Percentiles rank a stretch among this genome's conserved stretches.
Evolutionary conservation across 148 eudicot genomes (phyloP).

Genomic region (Rheum nobile): DNA sequence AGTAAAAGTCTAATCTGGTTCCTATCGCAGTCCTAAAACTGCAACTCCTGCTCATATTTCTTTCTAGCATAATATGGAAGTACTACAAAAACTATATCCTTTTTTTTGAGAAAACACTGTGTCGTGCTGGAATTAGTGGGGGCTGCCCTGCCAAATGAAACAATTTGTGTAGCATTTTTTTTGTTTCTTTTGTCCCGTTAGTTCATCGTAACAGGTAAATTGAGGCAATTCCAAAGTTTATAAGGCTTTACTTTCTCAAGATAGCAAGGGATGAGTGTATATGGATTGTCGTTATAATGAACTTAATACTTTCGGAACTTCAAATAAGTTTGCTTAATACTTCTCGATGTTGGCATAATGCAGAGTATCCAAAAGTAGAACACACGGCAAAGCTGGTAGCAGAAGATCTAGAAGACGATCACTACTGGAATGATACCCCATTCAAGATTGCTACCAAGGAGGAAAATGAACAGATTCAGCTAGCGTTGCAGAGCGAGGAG

Average conservation of each 20-base stretch:
- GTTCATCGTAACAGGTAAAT: not conserved
- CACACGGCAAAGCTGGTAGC: constrained; percentile 67
- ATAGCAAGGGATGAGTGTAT: no score
- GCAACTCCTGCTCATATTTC: not conserved
- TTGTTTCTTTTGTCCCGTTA: no score
- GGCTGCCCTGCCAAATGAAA: not conserved
- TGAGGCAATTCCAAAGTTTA: not conserved
- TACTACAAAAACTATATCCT: no score
- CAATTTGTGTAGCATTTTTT: not conserved
- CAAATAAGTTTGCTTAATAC: no score
- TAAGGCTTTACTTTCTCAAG: no score
- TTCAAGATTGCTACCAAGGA: constrained; percentile 49
- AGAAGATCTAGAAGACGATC: constrained; percentile 50
- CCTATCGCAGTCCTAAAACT: not conserved
- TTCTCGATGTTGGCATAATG: constrained; percentile 8
- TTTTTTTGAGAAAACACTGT: no score
- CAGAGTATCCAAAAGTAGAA: constrained; percentile 87
- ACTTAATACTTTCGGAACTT: not conserved
- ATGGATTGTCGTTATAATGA: not conserved
- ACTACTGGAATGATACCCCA: constrained; percentile 50
- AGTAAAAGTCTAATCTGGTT: not conserved
- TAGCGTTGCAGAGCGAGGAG: constrained; percentile 67
- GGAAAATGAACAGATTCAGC: constrained; percentile 55
- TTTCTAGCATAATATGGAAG: not conserved
- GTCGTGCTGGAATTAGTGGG: not conserved